Evolutionary conservation across 345 rosid species (phyloP), one percentile per base, ranked within the genome.

Genomic region (Ricinus communis): DNA sequence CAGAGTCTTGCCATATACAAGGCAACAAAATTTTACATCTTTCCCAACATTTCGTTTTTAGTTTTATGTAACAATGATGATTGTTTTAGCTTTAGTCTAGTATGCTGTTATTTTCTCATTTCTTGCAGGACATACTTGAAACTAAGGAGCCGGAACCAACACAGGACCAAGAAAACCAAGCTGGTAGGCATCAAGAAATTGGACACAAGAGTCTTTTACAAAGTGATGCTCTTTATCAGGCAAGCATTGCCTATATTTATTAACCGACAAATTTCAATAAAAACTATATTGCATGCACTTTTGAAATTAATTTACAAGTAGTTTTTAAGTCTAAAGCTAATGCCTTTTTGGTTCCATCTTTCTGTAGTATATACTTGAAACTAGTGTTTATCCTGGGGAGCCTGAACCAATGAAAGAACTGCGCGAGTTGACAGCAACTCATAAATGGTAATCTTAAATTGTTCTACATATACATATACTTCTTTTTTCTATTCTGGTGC

Each of bases 341-440:
- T n/a, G n/a, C n/a, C 38, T 24, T 1, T 28, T 30, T 57, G 11
- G 22, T 13, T 31, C 50, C 0, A 2, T 54, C 25, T 25, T 46
- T 40, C 55, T 51, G 62, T 77, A 95, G 97, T 96, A 96, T 73
- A 96, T 96, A 43, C 72, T 93, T 21, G 98, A 96, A 83, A 96
- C 98, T 1, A 96, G 98, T 65, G 99, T 96, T 57, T 96, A 91
- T 75, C 99, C 99, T 28, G 87, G 95, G 65, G 99, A 96, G 85
- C 91, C 97, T 30, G 97, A 93, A 75, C 3, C 93, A 69, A 84
- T 96, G 98, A 96, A 91, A 84, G 97, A 96, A 77, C 92, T 93
- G 28, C 81, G 99, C 16, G 98, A 96, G 46, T 52, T 89, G 40
- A 96, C 99, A 16, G 99, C 96, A 12, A 91, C 91, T 71, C 99